Conservation (phyloP, 805 yeast species). For the Saturnispora sekii region DNA sequence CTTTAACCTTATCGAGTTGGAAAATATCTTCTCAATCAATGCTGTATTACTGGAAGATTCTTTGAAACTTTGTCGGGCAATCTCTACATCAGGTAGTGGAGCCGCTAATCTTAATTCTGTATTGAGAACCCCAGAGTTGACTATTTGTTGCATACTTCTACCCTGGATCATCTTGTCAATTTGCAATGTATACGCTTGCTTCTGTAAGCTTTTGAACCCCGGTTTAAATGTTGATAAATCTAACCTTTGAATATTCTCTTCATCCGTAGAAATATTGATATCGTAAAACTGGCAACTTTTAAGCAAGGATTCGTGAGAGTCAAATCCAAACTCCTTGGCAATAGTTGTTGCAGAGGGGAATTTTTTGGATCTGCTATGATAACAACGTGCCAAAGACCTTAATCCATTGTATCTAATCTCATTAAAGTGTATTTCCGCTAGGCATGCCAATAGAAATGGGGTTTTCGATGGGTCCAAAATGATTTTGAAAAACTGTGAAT, state of each 20-base stretch:
- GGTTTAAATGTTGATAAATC: slow-evolving; percentile 36
- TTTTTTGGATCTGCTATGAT: slow-evolving; percentile 64
- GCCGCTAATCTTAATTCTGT: slow-evolving; percentile 12
- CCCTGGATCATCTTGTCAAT: slow-evolving; percentile 33
- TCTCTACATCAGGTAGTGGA: slow-evolving; percentile 13
- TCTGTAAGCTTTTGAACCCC: slow-evolving; percentile 24
- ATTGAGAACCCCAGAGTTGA: slow-evolving; percentile 30
- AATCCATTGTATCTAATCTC: slow-evolving; percentile 70
- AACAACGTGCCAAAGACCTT: slow-evolving; percentile 51
- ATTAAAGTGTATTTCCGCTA: slow-evolving; percentile 71
- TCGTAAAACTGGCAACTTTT: slow-evolving; percentile 58
- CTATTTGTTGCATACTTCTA: slow-evolving; percentile 25
- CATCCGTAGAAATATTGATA: slow-evolving; percentile 32
- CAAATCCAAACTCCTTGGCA: slow-evolving; percentile 53
- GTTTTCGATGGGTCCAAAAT: slow-evolving; percentile 35
- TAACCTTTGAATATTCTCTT: slow-evolving; percentile 24
- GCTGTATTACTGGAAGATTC: slow-evolving; percentile 13
- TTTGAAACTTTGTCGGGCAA: slow-evolving; percentile 18
- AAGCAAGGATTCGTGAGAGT: slow-evolving; percentile 40
- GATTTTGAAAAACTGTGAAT: slow-evolving; percentile 50
- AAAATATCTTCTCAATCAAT: slow-evolving; percentile 7
- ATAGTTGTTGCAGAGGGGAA: slow-evolving; percentile 39
- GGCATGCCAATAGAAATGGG: slow-evolving; percentile 63
- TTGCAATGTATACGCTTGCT: slow-evolving; percentile 36
- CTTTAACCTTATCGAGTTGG: too few species aligned